Conservation (phyloP, 768 basidiomycete genomes). For the Russula virescens region DNA sequence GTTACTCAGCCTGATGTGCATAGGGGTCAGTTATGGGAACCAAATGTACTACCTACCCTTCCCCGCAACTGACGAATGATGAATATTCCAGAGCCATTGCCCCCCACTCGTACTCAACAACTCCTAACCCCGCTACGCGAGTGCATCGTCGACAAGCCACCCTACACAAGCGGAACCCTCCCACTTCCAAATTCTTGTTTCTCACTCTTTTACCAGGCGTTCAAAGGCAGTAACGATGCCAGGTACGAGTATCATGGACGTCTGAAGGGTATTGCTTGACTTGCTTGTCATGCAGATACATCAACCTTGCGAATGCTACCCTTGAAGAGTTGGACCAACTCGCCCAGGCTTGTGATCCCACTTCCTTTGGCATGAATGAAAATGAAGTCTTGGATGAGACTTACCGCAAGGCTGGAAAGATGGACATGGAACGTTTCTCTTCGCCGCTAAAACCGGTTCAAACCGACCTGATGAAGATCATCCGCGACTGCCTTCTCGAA, state of each 20-base stretch:
- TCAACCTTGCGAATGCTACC: slow-evolving; percentile 12
- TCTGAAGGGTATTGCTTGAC: neutral
- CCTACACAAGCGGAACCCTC: neutral
- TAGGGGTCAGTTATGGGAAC: no score
- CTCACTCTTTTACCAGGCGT: neutral
- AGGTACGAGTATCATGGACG: neutral
- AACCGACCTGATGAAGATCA: slow-evolving; percentile 29
- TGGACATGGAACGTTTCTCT: slow-evolving; percentile 36
- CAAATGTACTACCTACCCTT: no score
- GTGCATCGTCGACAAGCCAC: neutral
- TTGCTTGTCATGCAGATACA: neutral
- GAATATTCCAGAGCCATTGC: no score
- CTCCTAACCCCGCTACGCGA: neutral
- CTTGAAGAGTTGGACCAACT: slow-evolving; percentile 28
- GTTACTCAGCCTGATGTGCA: no score
- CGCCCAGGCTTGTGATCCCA: slow-evolving; percentile 34
- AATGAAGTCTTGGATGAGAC: slow-evolving; percentile 40
- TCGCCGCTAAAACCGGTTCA: slow-evolving; percentile 31
- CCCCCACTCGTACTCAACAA: neutral
- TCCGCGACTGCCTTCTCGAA: slow-evolving; percentile 27
- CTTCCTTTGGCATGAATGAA: slow-evolving; percentile 36
- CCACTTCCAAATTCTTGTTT: neutral
- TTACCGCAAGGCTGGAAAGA: slow-evolving; percentile 40
- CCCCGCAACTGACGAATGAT: no score
- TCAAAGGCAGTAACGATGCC: neutral